Base-by-base conservation (phyloP, 139 green algal genomes). In the Haematococcus sp. region DNA sequence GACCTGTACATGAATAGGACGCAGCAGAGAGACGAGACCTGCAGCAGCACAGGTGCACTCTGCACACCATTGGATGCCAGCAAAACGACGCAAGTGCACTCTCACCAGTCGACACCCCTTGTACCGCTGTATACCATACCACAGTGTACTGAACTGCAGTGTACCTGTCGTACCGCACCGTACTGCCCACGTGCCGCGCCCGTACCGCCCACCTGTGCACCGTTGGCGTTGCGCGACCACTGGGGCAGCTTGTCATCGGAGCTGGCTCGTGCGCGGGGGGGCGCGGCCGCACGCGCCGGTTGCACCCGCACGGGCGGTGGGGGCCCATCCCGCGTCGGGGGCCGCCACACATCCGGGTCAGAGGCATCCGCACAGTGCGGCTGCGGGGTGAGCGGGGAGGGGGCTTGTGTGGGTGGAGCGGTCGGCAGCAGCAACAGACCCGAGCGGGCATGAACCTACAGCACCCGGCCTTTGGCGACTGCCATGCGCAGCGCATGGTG, bases 291-390 rank as follows among this genome's bases (percentile, higher is more conserved):
- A 55, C 34, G 27, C 20, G 35, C 30, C n/a, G 70, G 46, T 44
- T 70, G 58, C 1, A 75, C 27, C 5, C 69, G 54, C 27, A 63
- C 55, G 13, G 69, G 58, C n/a, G 28, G 58, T 40, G 58, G 58
- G 25, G 58, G 66, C 9, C 70, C 74, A 15, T 81, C 76, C 0
- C 73, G 58, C 1, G 64, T 85, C 61, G 80, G 80, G 3, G 85
- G 76, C 2, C 82, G 55, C 86, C 86, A 91, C 32, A 88, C 80
- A 68, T 88, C 84, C 11, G 85, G 85, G 66, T 91, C 85, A 17
- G 61, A 20, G 11, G 64, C n/a, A 40, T 76, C 73, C 1, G 63
- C 23, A 16, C 46, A 59, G 54, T 81, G 76, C 20, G 66, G 64
- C 66, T 63, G 40, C 7, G 40, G 40, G 40, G 7, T 7, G 40